These are phyloP conservation scores for Dentipellis sp. DNA, from an alignment of 768 basidiomycete genomes.

Conservation along the genomic window DNA sequence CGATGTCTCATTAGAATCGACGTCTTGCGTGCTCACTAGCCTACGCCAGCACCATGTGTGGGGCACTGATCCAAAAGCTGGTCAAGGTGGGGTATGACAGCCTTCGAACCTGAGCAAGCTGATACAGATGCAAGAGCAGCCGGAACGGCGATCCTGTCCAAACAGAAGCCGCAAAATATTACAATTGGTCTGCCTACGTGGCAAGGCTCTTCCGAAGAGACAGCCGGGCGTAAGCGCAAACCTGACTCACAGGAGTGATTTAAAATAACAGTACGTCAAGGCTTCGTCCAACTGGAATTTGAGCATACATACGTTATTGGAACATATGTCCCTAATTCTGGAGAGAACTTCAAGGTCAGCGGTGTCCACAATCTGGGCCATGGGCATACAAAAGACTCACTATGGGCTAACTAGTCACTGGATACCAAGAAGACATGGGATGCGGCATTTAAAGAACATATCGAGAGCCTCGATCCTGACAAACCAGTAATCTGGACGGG, in stretches of 20 bases:
- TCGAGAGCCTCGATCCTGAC: background rate
- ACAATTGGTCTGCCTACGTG: background rate
- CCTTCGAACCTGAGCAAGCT: background rate
- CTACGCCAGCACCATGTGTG: constrained; percentile 6
- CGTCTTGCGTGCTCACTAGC: no score
- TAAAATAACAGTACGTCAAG: background rate
- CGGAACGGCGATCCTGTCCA: background rate
- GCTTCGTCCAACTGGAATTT: background rate
- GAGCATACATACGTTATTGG: background rate
- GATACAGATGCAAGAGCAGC: background rate
- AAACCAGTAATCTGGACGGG: background rate
- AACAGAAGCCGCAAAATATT: background rate
- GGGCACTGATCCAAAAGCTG: constrained; percentile 4
- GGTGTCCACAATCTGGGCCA: background rate
- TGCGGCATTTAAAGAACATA: background rate
- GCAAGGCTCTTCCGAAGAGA: background rate
- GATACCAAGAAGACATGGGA: background rate
- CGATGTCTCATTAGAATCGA: no score
- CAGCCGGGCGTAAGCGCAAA: background rate
- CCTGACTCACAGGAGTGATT: no score
- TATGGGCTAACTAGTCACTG: background rate
- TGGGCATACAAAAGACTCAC: background rate
- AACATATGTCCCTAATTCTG: background rate
- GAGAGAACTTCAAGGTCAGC: background rate
- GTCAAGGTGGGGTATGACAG: background rate